Base-by-base conservation (phyloP, 345 rosid species). In the Sisymbrium irio region DNA sequence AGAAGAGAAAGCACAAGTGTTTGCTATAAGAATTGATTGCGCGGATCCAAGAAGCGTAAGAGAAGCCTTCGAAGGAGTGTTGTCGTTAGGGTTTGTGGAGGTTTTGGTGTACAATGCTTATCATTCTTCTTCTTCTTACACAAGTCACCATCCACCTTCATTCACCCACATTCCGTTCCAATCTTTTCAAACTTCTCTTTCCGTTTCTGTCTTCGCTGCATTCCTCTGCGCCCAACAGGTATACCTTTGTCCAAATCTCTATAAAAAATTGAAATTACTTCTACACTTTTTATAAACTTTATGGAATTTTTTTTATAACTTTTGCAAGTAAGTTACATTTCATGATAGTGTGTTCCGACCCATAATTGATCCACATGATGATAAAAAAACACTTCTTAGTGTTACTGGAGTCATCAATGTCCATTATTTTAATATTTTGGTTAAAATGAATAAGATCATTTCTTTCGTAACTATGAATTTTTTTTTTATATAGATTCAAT, bases 31-130 rank as follows among this genome's bases (percentile, higher is more conserved):
- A 75, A 94, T 94, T 2, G 97, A 94, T 80, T 94, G 98, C 74
- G 86, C 93, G 47, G 97, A 91, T 45, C 78, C 85, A 15, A 87
- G 83, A 75, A 94, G 98, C 61, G 85, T 91, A 44, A 84, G 87
- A 77, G 96, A 91, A 79, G 98, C 98, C 28, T 94, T 94, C 64
- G 98, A 94, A 81, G 97, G 97, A 18, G 97, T 94, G 17, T 85
- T 91, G 14, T 94, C 98, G 0, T 86, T 94, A 40, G 98, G 98
- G 44, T 91, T 88, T 35, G 90, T 94, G 12, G 93, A 94, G 77
- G 88, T 94, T 35, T 87, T 94, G 41, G 90, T 94, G 12, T 94
- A 94, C 77, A 94, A 94, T 84, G 97, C 97, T 2, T 81, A 89
- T 60, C 85, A 85, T 44, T 82, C 85, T 5, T 74, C 82, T 22